These are phyloP conservation scores for Erysiphe pulchra DNA, from an alignment of 2,329 filamentous ascomycete species.

Conservation along the genomic window DNA sequence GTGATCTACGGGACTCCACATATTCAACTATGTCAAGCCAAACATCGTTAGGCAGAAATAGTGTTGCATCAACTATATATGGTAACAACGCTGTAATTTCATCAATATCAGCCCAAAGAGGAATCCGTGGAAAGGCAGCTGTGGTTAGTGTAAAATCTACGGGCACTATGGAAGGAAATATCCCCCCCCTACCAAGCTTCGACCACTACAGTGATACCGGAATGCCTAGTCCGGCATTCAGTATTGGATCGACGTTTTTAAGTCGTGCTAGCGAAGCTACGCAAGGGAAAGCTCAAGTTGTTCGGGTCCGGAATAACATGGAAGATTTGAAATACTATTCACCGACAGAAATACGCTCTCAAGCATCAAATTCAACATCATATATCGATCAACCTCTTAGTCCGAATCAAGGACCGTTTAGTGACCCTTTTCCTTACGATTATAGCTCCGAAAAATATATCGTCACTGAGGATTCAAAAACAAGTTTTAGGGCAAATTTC, in stretches of 20 bases:
- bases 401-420: constrained; percentile 31
- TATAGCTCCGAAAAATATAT: constrained; percentile 23
- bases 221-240: constrained; percentile 33
- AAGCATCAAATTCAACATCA: constrained; percentile 21
- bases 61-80: constrained; percentile 82
- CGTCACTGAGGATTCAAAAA: constrained; percentile 27
- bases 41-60: constrained; percentile 38
- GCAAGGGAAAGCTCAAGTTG: constrained; percentile 30
- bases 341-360: constrained; percentile 6
- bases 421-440: constrained; percentile 19
- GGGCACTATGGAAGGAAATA: constrained; percentile 27
- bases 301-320: constrained; percentile 26
- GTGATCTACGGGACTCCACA: constrained; percentile 71
- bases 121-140: constrained; percentile 67
- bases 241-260: constrained; percentile 41
- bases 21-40: constrained; percentile 51
- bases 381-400: constrained; percentile 24
- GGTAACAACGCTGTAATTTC: constrained; percentile 71
- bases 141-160: constrained; percentile 74
- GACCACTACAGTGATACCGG: constrained; percentile 24
- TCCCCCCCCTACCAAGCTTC: constrained; percentile 46
- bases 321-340: constrained; percentile 16
- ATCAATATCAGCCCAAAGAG: constrained; percentile 56
- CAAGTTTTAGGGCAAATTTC: neutral
- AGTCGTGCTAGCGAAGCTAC: constrained; percentile 35